These are phyloP conservation scores for Stipa capillata DNA, from an alignment of 176 grass and related monocot species.

Conservation along the genomic window DNA sequence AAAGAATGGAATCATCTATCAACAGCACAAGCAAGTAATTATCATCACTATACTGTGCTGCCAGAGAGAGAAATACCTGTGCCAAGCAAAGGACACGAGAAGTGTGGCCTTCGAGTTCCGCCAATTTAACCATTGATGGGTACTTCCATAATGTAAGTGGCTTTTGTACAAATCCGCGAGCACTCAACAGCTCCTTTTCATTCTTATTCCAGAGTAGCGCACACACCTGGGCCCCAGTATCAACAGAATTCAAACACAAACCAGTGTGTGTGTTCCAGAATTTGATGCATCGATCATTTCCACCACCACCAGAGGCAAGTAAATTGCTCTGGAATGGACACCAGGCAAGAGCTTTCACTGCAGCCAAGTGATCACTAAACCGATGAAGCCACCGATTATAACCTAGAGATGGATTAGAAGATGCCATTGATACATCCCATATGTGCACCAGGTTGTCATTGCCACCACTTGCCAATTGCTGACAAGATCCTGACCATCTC, in stretches of 20 bases:
- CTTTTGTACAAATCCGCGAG: constrained; percentile 36
- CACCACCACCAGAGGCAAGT: constrained; percentile 58
- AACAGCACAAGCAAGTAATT: background rate
- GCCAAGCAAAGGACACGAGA: constrained; percentile 54
- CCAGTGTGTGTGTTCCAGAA: constrained; percentile 62
- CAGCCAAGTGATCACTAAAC: constrained; percentile 29
- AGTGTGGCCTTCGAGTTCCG: constrained; percentile 44
- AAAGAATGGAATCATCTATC: background rate
- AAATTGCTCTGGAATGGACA: constrained; percentile 63
- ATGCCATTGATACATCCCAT: constrained; percentile 48
- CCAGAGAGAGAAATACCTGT: constrained; percentile 31
- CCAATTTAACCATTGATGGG: constrained; percentile 47
- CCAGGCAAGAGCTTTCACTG: constrained; percentile 71
- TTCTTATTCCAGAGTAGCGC: constrained; percentile 58
- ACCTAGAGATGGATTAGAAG: constrained; percentile 7
- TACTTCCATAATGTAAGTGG: constrained; percentile 51
- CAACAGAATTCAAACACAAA: constrained; percentile 34
- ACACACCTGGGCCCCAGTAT: constrained; percentile 60
- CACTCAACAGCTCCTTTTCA: constrained; percentile 44
- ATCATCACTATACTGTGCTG: background rate
- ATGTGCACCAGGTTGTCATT: constrained; percentile 52
- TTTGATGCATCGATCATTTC: constrained; percentile 38
- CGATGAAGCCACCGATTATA: constrained; percentile 36
- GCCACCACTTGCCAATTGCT: constrained; percentile 52
- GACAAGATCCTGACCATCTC: constrained; percentile 46